phyloP scores from a whole-genome alignment of 345 rosid genomes.

The Moricandia arvensis region DNA sequence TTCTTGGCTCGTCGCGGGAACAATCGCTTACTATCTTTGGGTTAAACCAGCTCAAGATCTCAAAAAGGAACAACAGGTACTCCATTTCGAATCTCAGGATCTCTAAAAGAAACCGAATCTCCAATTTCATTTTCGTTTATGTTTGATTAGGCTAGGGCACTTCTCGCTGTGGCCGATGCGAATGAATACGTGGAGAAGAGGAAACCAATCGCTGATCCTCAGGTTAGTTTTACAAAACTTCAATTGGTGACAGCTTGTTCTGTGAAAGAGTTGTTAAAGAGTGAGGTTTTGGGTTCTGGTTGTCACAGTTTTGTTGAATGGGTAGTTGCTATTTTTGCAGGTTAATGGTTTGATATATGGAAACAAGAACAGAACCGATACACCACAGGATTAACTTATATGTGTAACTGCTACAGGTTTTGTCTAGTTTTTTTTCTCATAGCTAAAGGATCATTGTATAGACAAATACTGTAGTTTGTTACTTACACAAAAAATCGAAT shows the following conservation, averaged over 20 bases:
- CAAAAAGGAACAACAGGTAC: slow-evolving; percentile 76
- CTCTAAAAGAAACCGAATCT: not conserved
- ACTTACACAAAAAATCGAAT: slow-evolving; percentile 3
- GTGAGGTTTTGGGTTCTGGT: no score
- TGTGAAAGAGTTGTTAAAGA: no score
- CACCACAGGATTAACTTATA: slow-evolving; percentile 18
- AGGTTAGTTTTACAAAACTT: slow-evolving; percentile 42
- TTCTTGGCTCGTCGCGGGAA: slow-evolving; percentile 95
- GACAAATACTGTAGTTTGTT: slow-evolving; percentile 13
- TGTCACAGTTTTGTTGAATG: no score
- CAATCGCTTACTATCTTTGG: slow-evolving; percentile 92
- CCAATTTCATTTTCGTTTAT: not conserved
- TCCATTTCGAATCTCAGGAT: not conserved
- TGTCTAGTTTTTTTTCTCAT: not conserved
- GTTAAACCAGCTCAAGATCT: slow-evolving; percentile 90
- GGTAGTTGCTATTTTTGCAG: slow-evolving; percentile 1
- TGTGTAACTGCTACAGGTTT: slow-evolving; percentile 20
- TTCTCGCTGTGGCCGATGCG: slow-evolving; percentile 73
- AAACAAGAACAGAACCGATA: slow-evolving; percentile 47
- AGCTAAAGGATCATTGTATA: slow-evolving; percentile 25
- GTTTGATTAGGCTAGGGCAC: slow-evolving; percentile 59
- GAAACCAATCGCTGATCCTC: slow-evolving; percentile 82
- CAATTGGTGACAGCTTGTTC: no score
- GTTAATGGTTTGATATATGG: slow-evolving; percentile 69
- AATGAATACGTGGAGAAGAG: slow-evolving; percentile 69